phyloP scores from a whole-genome alignment of 1,284 basidiomycete species.

The Tranzscheliella williamsii region DNA sequence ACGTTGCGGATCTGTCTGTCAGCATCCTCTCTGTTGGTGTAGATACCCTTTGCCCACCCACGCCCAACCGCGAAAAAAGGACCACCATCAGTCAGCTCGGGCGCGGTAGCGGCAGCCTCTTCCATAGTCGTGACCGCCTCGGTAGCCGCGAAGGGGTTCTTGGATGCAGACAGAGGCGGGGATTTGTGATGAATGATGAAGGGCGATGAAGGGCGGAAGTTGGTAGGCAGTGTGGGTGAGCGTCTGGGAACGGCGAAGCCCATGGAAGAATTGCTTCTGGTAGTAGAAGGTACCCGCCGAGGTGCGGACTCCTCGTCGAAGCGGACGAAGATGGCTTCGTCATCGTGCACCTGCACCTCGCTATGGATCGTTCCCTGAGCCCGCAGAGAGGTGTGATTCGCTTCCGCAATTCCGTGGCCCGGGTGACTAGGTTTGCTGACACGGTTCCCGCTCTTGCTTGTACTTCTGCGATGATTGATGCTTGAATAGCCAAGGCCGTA shows the following conservation, averaged over 20 bases:
- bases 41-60: constrained; percentile 44
- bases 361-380: no score
- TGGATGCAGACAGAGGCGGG: constrained; percentile 1
- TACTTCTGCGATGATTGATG: constrained; percentile 23
- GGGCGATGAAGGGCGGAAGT: no score
- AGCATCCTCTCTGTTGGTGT: constrained; percentile 26
- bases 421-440: neutral
- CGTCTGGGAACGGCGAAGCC: neutral
- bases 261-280: constrained; percentile 6
- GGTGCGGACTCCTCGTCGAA: constrained; percentile 3
- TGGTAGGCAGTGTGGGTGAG: constrained; percentile 4
- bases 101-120: neutral
- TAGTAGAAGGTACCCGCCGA: constrained; percentile 8
- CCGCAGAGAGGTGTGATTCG: constrained; percentile 4
- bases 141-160: constrained; percentile 5
- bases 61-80: constrained; percentile 31
- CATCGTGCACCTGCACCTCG: constrained; percentile 3
- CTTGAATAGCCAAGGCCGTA: constrained; percentile 34
- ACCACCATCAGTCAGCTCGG: constrained; percentile 1
- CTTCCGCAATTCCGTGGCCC: neutral
- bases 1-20: constrained; percentile 33
- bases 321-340: constrained; percentile 16
- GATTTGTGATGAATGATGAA: constrained; percentile 5
- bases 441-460: neutral
- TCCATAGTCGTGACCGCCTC: neutral